Base-by-base conservation (phyloP, 768 basidiomycete genomes). In the Melanogaster broomeanus region DNA sequence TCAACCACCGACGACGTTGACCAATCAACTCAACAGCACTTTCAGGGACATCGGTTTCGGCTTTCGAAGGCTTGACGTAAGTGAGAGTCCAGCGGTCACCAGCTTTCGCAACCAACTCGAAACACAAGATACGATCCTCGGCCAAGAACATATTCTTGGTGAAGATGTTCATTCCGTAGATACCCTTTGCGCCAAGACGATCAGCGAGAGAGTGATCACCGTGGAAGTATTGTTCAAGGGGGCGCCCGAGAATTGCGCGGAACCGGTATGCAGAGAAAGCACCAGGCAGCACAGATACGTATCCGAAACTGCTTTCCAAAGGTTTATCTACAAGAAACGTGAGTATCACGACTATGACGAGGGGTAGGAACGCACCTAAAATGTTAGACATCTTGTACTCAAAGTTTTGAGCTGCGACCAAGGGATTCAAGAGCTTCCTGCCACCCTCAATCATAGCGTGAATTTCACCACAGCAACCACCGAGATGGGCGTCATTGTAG, bases 301-400 rank as follows among this genome's bases (percentile, higher is more conserved):
- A 98, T 27, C 95, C 95, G 61, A 98, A 98, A 57, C 90, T 88
- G 67, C 91, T 93, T 72, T 98, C 95, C 46, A 94, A 77, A 1
- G 95, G 95, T 67, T 97, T 95, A 68, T 95, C 93, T 87, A 46
- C 16, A 46, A 15, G 21, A 21, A 19, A 13, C 3, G 58, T 67
- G 35, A 61, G 54, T 42, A 27, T 19, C 2, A 42, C 31, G 33
- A 11, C 40, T 51, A 39, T 35, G n/a, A 45, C 19, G 10, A 42
- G 19, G 42, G 11, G 8, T 9, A n/a, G 28, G 19, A 28, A 49
- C 75, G 48, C 59, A 84, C 87, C 89, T 25, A 98, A 77, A 64
- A 98, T 97, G 71, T 98, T 97, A 40, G 92, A 94, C 91, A 98
- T 96, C 74, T 93, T 97, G 75, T 97, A 97, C 73, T 95, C 93